phyloP scores from a whole-genome alignment of 495 filamentous ascomycete genomes.

The Penicillium soppii region DNA sequence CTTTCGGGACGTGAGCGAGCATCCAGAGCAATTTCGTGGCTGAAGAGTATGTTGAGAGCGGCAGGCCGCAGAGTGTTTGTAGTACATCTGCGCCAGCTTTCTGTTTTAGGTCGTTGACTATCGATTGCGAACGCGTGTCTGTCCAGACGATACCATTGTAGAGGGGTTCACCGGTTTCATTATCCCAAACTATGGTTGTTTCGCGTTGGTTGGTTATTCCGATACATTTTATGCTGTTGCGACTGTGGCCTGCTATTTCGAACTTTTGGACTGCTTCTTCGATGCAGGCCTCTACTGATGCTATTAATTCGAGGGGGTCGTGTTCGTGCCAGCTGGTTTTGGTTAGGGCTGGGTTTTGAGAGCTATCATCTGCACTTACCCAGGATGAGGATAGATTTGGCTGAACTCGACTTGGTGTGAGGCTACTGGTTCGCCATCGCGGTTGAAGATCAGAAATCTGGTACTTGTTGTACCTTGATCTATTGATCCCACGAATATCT shows the following conservation, averaged over 20 bases:
- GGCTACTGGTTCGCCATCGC: slow-evolving; percentile 72
- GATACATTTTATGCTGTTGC: slow-evolving; percentile 71
- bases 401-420: slow-evolving; percentile 90
- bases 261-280: slow-evolving; percentile 73
- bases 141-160: slow-evolving; percentile 94
- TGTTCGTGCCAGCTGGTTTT: slow-evolving; percentile 85
- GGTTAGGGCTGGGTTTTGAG: background rate
- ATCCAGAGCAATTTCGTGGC: slow-evolving; percentile 90
- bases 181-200: slow-evolving; percentile 92
- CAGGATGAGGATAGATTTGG: slow-evolving; percentile 85
- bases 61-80: slow-evolving; percentile 76
- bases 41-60: slow-evolving; percentile 91
- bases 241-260: slow-evolving; percentile 61
- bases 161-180: slow-evolving; percentile 77
- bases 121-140: slow-evolving; percentile 76
- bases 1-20: slow-evolving; percentile 66
- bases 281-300: slow-evolving; percentile 81
- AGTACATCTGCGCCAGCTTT: slow-evolving; percentile 62
- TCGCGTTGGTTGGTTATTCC: slow-evolving; percentile 97
- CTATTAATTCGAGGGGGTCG: slow-evolving; percentile 74
- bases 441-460: slow-evolving; percentile 87
- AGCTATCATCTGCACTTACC: slow-evolving; percentile 54
- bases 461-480: slow-evolving; percentile 95
- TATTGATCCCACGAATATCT: slow-evolving; percentile 66
- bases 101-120: slow-evolving; percentile 75